Evolutionary conservation across 2,329 filamentous ascomycete species (phyloP), one percentile per base, ranked within the genome.

Genomic region (Juglanconis sp.): DNA sequence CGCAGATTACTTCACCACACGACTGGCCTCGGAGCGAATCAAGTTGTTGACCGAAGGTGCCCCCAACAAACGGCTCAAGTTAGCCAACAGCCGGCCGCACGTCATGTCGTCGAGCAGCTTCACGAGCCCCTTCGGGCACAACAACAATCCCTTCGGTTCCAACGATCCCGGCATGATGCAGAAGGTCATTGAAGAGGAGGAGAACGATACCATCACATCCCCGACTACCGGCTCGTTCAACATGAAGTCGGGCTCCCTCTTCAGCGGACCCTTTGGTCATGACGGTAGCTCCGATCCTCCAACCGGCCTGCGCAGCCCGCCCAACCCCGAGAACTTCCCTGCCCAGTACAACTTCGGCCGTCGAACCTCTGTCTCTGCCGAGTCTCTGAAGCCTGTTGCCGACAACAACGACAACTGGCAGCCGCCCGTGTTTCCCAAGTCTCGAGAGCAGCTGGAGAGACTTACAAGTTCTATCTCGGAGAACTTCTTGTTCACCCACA

Each of bases 301-400:
- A 13, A 77, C 79, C 62, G 70, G 74, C 62, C 57, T 79, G 67
- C 71, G 81, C 72, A 74, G 74, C 67, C 72, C 79, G 30, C 81
- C 82, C 60, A 84, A 85, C 62, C 77, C 83, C 44, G 87, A 91
- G 66, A 87, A 86, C 68, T 91, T 96, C 71, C 95, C 95, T 59
- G 89, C 86, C 68, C 93, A 98, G 74, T 98, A 97, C 78, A 96
- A 96, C 74, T 88, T 96, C 76, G 90, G 87, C 68, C 90, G 95
- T 65, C 91, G 95, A 69, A 97, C 93, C 44, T 98, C 95, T 3
- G 95, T 99, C 56, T 98, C 95, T 46, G 95, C 95, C 54, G 95
- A 99, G 77, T 97, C 94, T 1, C 82, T 98, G 70, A 96, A 96
- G 74, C 95, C 95, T 17, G 90, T 88, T 53, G 87, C 90, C 36